Evolutionary conservation across 768 basidiomycete species (phyloP).

Genomic region (Russula sp.): DNA sequence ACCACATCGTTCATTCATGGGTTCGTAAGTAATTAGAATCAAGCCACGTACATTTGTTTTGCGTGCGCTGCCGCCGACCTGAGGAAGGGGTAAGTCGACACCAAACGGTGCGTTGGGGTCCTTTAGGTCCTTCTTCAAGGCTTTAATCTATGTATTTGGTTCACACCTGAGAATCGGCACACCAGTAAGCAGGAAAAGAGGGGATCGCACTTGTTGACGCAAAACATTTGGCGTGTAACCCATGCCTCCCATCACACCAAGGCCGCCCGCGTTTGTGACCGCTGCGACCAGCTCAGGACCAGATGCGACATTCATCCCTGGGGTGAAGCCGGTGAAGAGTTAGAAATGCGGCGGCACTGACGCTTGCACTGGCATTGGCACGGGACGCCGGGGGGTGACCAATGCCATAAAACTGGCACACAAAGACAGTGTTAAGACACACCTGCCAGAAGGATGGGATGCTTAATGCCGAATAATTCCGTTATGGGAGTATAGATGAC

Average conservation of each 20-base stretch:
- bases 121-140: slow-evolving; percentile 67
- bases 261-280: slow-evolving; percentile 89
- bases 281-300: slow-evolving; percentile 88
- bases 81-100: slow-evolving; percentile 86
- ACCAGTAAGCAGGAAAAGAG: neutral
- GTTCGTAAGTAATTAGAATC: no score
- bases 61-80: slow-evolving; percentile 80
- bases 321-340: slow-evolving; percentile 3
- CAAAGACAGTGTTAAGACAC: no score
- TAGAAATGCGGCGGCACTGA: neutral
- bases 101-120: slow-evolving; percentile 83
- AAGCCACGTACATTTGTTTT: slow-evolving; percentile 72
- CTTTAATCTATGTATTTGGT: slow-evolving; percentile 51
- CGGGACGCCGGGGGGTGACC: no score
- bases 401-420: neutral
- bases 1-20: slow-evolving; percentile 18
- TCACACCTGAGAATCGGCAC: neutral
- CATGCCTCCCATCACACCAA: slow-evolving; percentile 90
- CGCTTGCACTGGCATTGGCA: no score
- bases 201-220: slow-evolving; percentile 59
- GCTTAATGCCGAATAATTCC: slow-evolving; percentile 82
- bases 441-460: slow-evolving; percentile 85
- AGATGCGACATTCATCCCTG: slow-evolving; percentile 65
- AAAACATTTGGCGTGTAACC: slow-evolving; percentile 83
- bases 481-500: slow-evolving; percentile 79